These are phyloP conservation scores for Papiliotrema terrestris DNA, from an alignment of 1,284 basidiomycete species.

Conservation along the genomic window DNA sequence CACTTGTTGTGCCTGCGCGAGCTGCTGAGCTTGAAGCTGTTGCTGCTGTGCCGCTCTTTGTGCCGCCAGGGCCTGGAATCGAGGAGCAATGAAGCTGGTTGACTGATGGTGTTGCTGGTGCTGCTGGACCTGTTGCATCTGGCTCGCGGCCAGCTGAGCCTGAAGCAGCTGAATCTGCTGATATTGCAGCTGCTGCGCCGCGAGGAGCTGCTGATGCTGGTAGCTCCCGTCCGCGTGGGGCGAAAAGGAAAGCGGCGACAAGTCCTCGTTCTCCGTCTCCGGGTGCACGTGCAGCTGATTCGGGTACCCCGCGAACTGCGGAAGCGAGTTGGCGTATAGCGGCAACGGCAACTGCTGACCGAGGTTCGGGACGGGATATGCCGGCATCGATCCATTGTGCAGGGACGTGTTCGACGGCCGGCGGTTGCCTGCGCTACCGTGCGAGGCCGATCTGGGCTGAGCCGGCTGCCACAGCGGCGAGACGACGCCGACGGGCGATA, in stretches of 20 bases:
- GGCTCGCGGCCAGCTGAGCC: slow-evolving; percentile 35
- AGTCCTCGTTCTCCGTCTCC: slow-evolving; percentile 20
- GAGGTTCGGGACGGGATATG: not conserved
- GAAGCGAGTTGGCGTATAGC: not conserved
- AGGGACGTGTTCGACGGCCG: slow-evolving; percentile 16
- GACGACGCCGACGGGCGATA: slow-evolving; percentile 16
- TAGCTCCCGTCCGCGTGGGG: slow-evolving; percentile 27
- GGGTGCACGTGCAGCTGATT: slow-evolving; percentile 2
- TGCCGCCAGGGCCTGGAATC: slow-evolving; percentile 77
- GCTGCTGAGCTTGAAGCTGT: slow-evolving; percentile 49
- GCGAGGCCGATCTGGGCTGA: slow-evolving; percentile 18
- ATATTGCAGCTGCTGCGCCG: slow-evolving; percentile 37
- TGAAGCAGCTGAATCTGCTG: slow-evolving; percentile 44
- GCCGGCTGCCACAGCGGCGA: slow-evolving; percentile 7
- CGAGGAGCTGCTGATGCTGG: slow-evolving; percentile 42
- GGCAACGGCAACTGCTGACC: not conserved
- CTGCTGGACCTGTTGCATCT: slow-evolving; percentile 27
- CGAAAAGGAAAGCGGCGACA: slow-evolving; percentile 21
- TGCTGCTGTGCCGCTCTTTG: slow-evolving; percentile 52
- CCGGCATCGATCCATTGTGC: not conserved
- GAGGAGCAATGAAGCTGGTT: slow-evolving; percentile 68
- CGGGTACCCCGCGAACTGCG: not conserved
- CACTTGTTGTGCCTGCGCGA: slow-evolving; percentile 39
- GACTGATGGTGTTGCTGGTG: slow-evolving; percentile 32
- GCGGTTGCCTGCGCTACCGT: slow-evolving; percentile 14